Evolutionary conservation across 2,329 filamentous ascomycete species (phyloP).

Genomic region (Colletotrichum cordylinicola): DNA sequence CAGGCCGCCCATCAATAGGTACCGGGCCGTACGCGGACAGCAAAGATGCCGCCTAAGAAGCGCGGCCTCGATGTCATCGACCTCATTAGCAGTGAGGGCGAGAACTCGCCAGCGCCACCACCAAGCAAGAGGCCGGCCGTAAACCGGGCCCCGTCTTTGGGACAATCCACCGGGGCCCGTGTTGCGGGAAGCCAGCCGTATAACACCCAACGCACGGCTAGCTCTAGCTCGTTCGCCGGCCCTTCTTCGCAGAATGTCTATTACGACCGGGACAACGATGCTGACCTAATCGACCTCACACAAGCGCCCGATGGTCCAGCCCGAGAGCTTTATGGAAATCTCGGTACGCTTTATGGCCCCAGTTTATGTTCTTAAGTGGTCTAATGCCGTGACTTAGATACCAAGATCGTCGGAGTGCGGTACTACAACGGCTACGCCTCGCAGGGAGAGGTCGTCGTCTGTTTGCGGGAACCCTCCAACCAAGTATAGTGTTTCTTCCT

Average conservation of each 20-base stretch:
- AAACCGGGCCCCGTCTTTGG: neutral
- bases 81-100: conserved; percentile 43
- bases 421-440: conserved; percentile 71
- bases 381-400: conserved; percentile 33
- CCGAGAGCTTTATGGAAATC: conserved; percentile 53
- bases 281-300: conserved; percentile 47
- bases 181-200: conserved; percentile 13
- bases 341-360: conserved; percentile 35
- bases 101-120: neutral
- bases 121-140: conserved; percentile 8
- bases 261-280: conserved; percentile 39
- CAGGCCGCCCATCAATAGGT: neutral
- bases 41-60: conserved; percentile 32
- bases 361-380: neutral
- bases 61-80: conserved; percentile 44
- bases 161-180: conserved; percentile 19
- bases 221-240: neutral
- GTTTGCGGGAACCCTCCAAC: conserved; percentile 72
- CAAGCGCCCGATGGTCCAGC: conserved; percentile 46
- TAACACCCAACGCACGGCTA: neutral
- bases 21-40: neutral
- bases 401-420: conserved; percentile 56
- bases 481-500: conserved; percentile 35
- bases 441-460: conserved; percentile 65
- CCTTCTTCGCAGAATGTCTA: conserved; percentile 20